These are phyloP conservation scores for Aspergillus bombycis DNA, from an alignment of 2,329 filamentous ascomycete species.

Conservation along the genomic window DNA sequence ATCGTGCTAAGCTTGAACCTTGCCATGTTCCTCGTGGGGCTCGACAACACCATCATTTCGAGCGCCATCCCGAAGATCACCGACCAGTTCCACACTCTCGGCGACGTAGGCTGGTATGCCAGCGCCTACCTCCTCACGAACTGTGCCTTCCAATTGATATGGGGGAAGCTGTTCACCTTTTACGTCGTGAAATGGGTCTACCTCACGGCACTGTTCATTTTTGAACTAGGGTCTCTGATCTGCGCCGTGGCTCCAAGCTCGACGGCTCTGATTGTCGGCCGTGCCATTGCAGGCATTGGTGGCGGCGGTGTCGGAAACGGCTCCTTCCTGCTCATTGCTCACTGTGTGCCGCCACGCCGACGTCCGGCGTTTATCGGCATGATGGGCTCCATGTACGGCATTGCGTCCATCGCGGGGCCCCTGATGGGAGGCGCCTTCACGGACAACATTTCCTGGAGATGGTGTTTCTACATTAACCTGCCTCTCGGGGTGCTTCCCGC, in stretches of 20 bases:
- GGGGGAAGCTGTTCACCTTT: constrained; percentile 13
- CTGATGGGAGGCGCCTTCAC: constrained; percentile 24
- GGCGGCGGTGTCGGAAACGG: constrained; percentile 31
- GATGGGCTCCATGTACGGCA: constrained; percentile 39
- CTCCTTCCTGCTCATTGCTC: constrained; percentile 29
- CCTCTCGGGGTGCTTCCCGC: constrained; percentile 48
- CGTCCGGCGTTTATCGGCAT: constrained; percentile 35
- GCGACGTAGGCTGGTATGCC: constrained; percentile 8
- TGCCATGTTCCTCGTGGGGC: constrained; percentile 10
- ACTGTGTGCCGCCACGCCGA: constrained; percentile 19
- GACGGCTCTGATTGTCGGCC: constrained; percentile 6
- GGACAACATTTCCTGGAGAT: constrained; percentile 33
- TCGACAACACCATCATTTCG: constrained; percentile 12
- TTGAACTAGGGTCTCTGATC: constrained; percentile 9
- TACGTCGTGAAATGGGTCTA: constrained; percentile 8
- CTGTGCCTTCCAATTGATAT: constrained; percentile 10
- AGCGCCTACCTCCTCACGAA: constrained; percentile 8
- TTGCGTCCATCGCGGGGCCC: constrained; percentile 40
- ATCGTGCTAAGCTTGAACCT: constrained; percentile 15
- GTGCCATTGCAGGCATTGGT: constrained; percentile 8
- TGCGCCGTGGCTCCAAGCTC: constrained; percentile 5
- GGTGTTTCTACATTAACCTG: constrained; percentile 62
- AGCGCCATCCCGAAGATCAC: constrained; percentile 9
- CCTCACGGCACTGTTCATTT: constrained; percentile 1
- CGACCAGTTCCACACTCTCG: constrained; percentile 7